Evolutionary conservation across 2,329 filamentous ascomycete species (phyloP).

Genomic region (Aureobasidium subglaciale): DNA sequence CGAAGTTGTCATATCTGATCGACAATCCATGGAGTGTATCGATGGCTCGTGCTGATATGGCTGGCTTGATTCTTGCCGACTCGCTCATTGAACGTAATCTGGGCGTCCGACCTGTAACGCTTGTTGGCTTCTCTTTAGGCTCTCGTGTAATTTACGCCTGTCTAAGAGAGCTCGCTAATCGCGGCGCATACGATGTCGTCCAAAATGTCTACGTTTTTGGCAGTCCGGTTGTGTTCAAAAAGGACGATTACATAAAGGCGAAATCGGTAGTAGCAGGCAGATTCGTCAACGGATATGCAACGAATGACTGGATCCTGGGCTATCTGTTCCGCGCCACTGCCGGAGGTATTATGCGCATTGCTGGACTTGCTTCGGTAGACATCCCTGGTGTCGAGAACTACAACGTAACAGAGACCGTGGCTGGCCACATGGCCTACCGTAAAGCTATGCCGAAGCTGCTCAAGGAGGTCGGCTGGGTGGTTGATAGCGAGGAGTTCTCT

Average conservation of each 20-base stretch:
- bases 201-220: constrained; percentile 97
- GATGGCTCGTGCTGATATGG: constrained; percentile 76
- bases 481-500: constrained; percentile 86
- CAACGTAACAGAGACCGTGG: constrained; percentile 75
- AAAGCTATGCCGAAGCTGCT: constrained; percentile 83
- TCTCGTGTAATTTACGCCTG: constrained; percentile 89
- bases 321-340: constrained; percentile 94
- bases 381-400: constrained; percentile 82
- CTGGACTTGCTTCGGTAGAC: constrained; percentile 72
- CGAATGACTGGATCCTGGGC: constrained; percentile 89
- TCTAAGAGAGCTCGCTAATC: constrained; percentile 74
- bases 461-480: constrained; percentile 80
- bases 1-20: constrained; percentile 91
- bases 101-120: constrained; percentile 81
- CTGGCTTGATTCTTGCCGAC: constrained; percentile 88
- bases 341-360: constrained; percentile 82
- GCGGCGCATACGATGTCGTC: constrained; percentile 76
- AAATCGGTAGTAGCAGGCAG: constrained; percentile 82
- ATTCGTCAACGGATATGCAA: constrained; percentile 90
- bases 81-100: constrained; percentile 87
- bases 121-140: constrained; percentile 91
- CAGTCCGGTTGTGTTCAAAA: constrained; percentile 82
- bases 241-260: constrained; percentile 77
- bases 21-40: constrained; percentile 99
- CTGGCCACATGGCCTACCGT: constrained; percentile 93